Base-by-base conservation (phyloP, 768 basidiomycete genomes). In the Tricholoma saponaceum region DNA sequence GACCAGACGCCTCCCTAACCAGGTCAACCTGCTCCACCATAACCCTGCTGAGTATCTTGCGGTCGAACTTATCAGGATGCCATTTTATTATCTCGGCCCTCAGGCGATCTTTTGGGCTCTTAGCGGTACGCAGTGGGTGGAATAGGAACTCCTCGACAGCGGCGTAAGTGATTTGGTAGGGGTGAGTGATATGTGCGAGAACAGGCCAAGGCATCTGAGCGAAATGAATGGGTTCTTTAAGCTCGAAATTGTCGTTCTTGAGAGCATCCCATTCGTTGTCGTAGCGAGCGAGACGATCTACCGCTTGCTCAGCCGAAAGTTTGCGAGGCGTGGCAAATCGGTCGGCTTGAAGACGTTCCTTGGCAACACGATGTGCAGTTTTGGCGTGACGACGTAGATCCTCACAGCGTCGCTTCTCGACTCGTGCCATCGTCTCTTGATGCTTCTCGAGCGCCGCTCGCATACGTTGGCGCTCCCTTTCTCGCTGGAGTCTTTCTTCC, bases 51-150 rank as follows among this genome's bases (percentile, higher is more conserved):
- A 79, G 53, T 12, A 79, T 63, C 7, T 64, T 71, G 12, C 63
- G 56, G 56, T 77, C 66, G 61, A 83, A 79, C 61, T 80, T 83
- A 60, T 86, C 83, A 4, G 83, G 80, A 58, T 85, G 82, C 74
- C 79, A 85, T 20, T 76, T 72, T 46, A 82, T 64, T 28, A 83
- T 66, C 60, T 85, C 83, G n/a, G 57, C 59, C 57, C 71, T 76
- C 58, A 80, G 57, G 18, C 67, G 61, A 37, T 77, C 79, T 56
- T 67, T 70, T 3, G 52, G 62, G 0, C 68, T 66, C 62, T 74
- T 78, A 3, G 64, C 67, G 33, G 69, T 61, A 33, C 72, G 71
- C 33, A 59, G 65, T 23, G 70, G 68, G 60, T 76, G 71, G 52
- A 76, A 70, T 23, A 81, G 47, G 65, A 84, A 84, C 35, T 66